These are phyloP conservation scores for Chaetomium sp. DNA, from an alignment of 2,329 filamentous ascomycete genomes.

Conservation along the genomic window DNA sequence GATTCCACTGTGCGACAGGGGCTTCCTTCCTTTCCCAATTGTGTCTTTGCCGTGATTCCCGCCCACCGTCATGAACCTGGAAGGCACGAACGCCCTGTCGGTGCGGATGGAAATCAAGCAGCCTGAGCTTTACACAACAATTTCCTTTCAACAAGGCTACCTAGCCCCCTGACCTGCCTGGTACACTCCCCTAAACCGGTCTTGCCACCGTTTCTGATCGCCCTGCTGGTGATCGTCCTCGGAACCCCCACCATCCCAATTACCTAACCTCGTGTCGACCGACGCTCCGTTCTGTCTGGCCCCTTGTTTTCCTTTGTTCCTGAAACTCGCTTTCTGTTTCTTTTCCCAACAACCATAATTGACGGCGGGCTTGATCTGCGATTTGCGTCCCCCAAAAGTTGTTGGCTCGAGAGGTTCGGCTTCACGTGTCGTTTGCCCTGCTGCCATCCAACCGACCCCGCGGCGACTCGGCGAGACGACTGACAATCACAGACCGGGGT, in stretches of 20 bases:
- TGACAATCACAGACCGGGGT: conserved; percentile 17
- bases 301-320: conserved; percentile 9
- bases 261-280: neutral
- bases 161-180: neutral
- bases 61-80: neutral
- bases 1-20: conserved; percentile 1
- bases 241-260: conserved; percentile 9
- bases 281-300: neutral
- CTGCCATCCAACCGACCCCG: neutral
- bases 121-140: neutral
- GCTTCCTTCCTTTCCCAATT: neutral
- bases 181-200: neutral
- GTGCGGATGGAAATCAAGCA: neutral
- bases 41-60: conserved; percentile 15
- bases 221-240: conserved; percentile 3
- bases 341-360: neutral
- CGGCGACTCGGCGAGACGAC: conserved; percentile 1
- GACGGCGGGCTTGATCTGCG: neutral
- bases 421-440: neutral
- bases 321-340: neutral
- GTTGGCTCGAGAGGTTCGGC: neutral
- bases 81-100: neutral
- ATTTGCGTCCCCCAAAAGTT: neutral
- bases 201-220: conserved; percentile 6
- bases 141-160: neutral